Evolutionary conservation across 768 basidiomycete species (phyloP), one percentile per base, ranked within the genome.

Genomic region (Boletus rex-veris): DNA sequence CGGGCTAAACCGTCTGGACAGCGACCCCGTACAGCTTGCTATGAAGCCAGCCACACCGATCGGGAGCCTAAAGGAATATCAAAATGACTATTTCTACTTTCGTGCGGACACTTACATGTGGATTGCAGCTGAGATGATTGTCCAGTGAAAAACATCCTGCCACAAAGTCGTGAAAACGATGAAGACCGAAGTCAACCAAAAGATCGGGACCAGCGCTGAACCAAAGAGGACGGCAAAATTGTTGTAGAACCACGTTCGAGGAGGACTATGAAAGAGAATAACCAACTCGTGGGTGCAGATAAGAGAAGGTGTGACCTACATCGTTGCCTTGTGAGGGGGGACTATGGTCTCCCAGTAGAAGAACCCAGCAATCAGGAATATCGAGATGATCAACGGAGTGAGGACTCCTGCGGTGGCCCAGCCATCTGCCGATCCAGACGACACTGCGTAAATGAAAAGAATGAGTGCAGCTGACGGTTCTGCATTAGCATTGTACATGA

Each of bases 311-410:
- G 24, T 14, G 14, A 61, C 74, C 36, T 57, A 77, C 76, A 79
- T 62, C 7, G 75, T 73, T 7, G 82, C 80, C 6, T 60, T 62
- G 12, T 77, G 65, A 14, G 60, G 56, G 2, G 75, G 76, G 15
- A 80, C 61, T 0, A 58, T 43, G 7, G 73, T 64, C 57, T 84
- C 81, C 74, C 76, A 83, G 45, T 73, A 66, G 67, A 84, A 79
- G 70, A 85, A 85, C 1, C 48, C 64, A 21, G 65, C 58, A 31
- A 68, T 59, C 10, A 78, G 55, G 7, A 74, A 31, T 52, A 79
- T 60, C 3, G 81, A 76, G 26, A 82, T 58, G 16, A 80, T 61
- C 37, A 85, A 66, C 0, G 79, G 75, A 7, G 66, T 71, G 45
- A 83, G 64, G 50, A 82, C 78, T 15, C 63, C 55, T 5, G 78